Percentiles rank a stretch among this genome's conserved stretches.
These are phyloP conservation scores for Wickerhamiella domercqiae DNA, from an alignment of 805 yeast genomes.

Conservation along the genomic window DNA sequence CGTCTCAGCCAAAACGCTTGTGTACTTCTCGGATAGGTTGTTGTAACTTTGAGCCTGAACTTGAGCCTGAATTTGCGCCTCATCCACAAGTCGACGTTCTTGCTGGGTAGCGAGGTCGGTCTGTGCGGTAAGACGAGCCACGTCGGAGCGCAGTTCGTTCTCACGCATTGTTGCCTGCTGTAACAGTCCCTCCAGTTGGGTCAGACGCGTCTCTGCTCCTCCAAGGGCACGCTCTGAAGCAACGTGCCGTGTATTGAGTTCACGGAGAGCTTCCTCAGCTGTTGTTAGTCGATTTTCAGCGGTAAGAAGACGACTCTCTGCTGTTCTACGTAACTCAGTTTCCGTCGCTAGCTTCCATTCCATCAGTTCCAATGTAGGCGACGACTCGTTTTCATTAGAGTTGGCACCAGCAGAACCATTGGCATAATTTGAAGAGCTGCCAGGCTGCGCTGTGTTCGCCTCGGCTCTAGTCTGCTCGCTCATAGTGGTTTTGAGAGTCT, in stretches of 20 bases:
- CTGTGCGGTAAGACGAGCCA: not conserved
- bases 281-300: not conserved
- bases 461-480: not conserved
- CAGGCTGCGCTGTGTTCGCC: not conserved
- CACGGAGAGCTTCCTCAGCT: not conserved
- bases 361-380: not conserved
- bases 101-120: not conserved
- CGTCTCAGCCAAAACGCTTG: too few species aligned
- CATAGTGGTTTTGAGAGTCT: not conserved
- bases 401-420: not conserved
- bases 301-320: not conserved
- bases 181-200: not conserved
- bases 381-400: not conserved
- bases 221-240: not conserved
- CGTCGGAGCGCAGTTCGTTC: not conserved
- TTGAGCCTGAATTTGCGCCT: not conserved
- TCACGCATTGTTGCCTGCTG: too few species aligned
- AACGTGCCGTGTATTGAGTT: not conserved
- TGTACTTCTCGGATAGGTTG: too few species aligned
- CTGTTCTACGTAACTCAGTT: not conserved
- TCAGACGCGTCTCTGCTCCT: not conserved
- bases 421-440: not conserved
- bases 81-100: not conserved
- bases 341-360: not conserved
- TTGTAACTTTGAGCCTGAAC: too few species aligned